Evolutionary conservation across 2,329 filamentous ascomycete genomes (phyloP), one percentile per base, ranked within the genome.

Genomic region (Plectosphaerella plurivora): DNA sequence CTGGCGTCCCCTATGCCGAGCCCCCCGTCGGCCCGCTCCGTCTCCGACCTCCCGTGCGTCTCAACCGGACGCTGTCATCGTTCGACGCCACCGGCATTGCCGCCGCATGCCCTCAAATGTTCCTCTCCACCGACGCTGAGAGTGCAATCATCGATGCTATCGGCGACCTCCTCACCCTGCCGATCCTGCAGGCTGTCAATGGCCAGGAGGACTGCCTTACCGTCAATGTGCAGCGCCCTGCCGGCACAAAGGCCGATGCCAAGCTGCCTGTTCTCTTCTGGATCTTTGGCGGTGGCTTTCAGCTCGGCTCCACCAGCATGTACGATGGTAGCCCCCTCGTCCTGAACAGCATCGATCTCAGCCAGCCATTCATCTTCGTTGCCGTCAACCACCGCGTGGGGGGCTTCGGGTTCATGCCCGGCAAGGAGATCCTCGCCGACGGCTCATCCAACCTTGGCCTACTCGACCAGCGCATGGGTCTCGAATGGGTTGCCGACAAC

Each of bases 401-500:
- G 8, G 87, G 83, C 0, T 91, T 91, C 55, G 89, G 88, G 0
- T 91, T 91, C 69, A 63, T 91, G 64, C 78, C 83, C 0, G 87
- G 87, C 7, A 79, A 79, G 50, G 86, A 91, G 65, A 76, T 91
- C 44, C 72, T 86, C 4, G 73, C 75, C 5, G 86, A 89, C 55
- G 86, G 87, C 2, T 78, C 84, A 2, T 68, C 84, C 3, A 93
- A 92, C 62, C 66, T 90, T 4, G 89, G 89, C 3, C 75, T 89
- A 3, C 73, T 88, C 0, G 89, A 93, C 61, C 88, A 92, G 61
- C 77, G 87, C 35, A 75, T 88, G 57, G 88, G 81, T 0, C 73
- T 93, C 7, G 71, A 91, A 63, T 93, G 89, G 89, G 81, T 89
- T 1, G 83, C 86, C 8, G 87, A 90, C 60, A 90, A 92, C 58